These are phyloP conservation scores for Balakata baccata DNA, from an alignment of 345 rosid species.

Conservation along the genomic window DNA sequence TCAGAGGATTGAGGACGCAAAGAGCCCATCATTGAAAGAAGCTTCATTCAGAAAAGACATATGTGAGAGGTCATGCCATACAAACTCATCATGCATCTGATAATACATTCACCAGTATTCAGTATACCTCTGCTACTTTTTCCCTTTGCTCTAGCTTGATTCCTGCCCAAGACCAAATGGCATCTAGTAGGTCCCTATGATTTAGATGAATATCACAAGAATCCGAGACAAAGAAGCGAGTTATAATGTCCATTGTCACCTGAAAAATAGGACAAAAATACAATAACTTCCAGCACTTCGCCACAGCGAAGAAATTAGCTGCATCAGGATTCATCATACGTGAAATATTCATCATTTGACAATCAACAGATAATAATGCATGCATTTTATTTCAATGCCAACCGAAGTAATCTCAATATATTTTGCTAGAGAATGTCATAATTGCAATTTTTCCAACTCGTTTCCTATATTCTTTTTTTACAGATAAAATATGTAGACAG, in stretches of 20 bases:
- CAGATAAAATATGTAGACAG: background rate
- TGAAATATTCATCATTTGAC: background rate
- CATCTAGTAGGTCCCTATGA: constrained; percentile 83
- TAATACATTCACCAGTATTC: background rate
- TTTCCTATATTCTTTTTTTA: background rate
- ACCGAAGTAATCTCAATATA: background rate
- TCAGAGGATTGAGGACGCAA: constrained; percentile 90
- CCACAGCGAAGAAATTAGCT: background rate
- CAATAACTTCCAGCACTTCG: background rate
- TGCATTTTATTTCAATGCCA: background rate
- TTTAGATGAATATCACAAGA: constrained; percentile 84
- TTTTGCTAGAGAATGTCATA: background rate
- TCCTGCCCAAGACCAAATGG: constrained; percentile 97
- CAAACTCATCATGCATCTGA: constrained; percentile 9
- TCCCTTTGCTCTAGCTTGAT: constrained; percentile 73
- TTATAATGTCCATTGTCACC: constrained; percentile 70
- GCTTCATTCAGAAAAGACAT: constrained; percentile 46
- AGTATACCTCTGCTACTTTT: constrained; percentile 87
- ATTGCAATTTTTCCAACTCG: background rate
- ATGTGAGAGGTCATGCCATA: constrained; percentile 30
- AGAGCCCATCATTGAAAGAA: constrained; percentile 84
- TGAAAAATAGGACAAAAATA: constrained; percentile 29
- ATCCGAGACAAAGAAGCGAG: constrained; percentile 55
- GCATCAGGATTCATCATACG: background rate
- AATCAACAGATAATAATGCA: background rate